A percentile compares a stretch with the other conserved stretches of the same genome.
Conservation (phyloP, 768 basidiomycete species). For the Udeniomyces megalosporus region DNA sequence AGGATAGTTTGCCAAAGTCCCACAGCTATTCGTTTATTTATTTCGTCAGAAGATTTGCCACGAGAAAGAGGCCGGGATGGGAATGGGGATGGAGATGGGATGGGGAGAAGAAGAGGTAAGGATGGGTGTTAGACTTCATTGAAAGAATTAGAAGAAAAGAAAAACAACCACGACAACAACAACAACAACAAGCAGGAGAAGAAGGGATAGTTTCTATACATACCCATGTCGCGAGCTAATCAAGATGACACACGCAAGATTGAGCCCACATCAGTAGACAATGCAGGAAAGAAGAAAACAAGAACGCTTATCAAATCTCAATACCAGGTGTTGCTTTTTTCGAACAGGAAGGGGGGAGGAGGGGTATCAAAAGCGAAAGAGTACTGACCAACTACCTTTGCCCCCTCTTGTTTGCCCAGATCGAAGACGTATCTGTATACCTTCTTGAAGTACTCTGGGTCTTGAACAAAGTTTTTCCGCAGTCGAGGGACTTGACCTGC, state of each 20-base stretch:
- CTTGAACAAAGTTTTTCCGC: constrained; percentile 22
- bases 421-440: constrained; percentile 29
- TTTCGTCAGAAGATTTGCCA: too few species aligned
- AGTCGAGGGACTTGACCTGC: constrained; percentile 22
- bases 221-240: constrained; percentile 26
- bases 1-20: constrained; percentile 28
- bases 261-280: too few species aligned
- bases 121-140: background rate
- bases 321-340: too few species aligned
- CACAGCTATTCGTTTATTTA: too few species aligned
- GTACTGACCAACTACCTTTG: constrained; percentile 18
- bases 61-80: too few species aligned
- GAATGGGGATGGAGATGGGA: too few species aligned
- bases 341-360: background rate
- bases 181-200: background rate
- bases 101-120: background rate
- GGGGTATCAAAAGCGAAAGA: background rate
- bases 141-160: too few species aligned
- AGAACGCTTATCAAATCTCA: too few species aligned
- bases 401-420: constrained; percentile 24
- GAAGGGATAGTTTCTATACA: background rate
- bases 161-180: too few species aligned
- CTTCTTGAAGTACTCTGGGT: constrained; percentile 30
- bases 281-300: too few species aligned
- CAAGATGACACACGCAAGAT: background rate